Base-by-base conservation (phyloP, 768 basidiomycete species). In the Glaciozyma antarctica region DNA sequence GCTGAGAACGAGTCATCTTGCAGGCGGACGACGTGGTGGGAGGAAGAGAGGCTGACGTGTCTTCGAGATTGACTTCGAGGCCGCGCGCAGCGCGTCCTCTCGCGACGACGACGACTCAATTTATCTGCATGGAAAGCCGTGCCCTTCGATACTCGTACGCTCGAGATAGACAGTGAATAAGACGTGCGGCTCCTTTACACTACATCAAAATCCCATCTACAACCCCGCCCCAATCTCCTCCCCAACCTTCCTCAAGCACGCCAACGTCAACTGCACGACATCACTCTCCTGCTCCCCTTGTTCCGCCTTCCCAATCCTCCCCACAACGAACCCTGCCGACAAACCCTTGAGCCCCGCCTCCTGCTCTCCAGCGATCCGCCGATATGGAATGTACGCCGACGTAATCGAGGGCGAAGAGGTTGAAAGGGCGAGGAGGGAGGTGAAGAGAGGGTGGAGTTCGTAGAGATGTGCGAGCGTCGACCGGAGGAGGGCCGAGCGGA, bases 401-500 rank as follows among this genome's bases (percentile, higher is more conserved):
- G 38, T 43, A 51, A 66, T 28, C 7, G 55, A 28, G 2, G 68
- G 60, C 0, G 51, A 45, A 0, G 26, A 45, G n/a, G 49, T 47
- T 0, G 64, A 44, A n/a, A 72, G 45, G 0, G 51, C 5, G 21
- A 71, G 44, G 3, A 73, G 48, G 8, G 55, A 60, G 22, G 54
- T 56, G 30, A 73, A 58, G 22, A 88, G 77, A 0, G 83, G 78
- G 73, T 93, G 93, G 64, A 94, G 85, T 73, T 91, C 85, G 81
- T 94, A 94, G 16, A 98, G 78, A 72, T 94, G 92, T 0, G 87
- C 90, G 21, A 84, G 81, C 0, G 84, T 76, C 2, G 92, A 92
- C 1, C 88, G 83, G 69, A 83, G 84, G 17, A 87, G 83, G 0
- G 86, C 83, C 65, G 90, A 85, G 0, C 85, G 80, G 26, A 93